Evolutionary conservation across 2,329 filamentous ascomycete genomes (phyloP), one percentile per base, ranked within the genome.

Genomic region (Aotearoamyces nothofagi): DNA sequence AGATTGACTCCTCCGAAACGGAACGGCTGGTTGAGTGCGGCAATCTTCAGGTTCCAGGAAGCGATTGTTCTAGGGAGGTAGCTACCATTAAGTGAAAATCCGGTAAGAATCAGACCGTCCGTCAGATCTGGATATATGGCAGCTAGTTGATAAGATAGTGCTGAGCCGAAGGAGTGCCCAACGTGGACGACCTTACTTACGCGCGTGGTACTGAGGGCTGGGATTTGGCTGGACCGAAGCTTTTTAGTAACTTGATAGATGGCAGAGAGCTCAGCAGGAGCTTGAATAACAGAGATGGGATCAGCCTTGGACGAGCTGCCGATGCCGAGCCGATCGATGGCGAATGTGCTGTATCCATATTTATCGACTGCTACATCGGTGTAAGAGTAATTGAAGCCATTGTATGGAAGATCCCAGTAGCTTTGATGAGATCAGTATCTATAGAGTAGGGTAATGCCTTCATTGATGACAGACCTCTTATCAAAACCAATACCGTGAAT

Each of bases 161-260:
- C 50, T 0, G 69, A 70, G 17, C 73, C 73, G 39, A 72, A 78
- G 0, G 65, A 71, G 53, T 78, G 71, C 9, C 72, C 73, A 10
- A 73, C 56, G 44, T 78, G 71, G 6, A 71, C 53, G 14, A 69
- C 51, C 41, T 63, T 60, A 24, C 42, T 33, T 39, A 51, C 57
- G 17, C 12, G 37, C 12, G 24, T 37, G 26, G 46, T 38, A 15
- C 44, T 44, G n/a, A 65, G 46, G 12, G 52, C 49, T 0, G 53
- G 44, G 14, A 76, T 50, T 0, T 43, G 40, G 26, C 63, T 61
- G 2, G 46, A 40, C 16, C 63, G 61, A 2, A 70, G 52, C 36
- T 53, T 49, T 8, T 45, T 44, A 0, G 70, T 76, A 4, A 78
- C 50, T 2, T 56, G 52, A 17, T 56, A 53, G 14, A 77, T 58